Evolutionary conservation across 371 early-diverging fungal species (phyloP).

Genomic region (Mucor velutinosus): DNA sequence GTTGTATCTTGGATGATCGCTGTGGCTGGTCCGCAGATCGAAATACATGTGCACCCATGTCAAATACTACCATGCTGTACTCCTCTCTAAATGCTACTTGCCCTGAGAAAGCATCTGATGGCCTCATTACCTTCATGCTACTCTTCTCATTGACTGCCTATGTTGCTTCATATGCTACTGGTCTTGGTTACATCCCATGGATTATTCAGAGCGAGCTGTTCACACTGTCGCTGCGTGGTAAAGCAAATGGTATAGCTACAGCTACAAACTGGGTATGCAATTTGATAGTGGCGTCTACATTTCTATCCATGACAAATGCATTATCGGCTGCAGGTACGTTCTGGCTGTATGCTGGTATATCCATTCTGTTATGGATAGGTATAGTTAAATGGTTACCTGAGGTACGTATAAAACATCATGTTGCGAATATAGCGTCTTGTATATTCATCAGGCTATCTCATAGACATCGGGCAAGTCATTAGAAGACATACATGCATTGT

Average conservation of each 20-base stretch:
- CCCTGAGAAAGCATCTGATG: constrained; percentile 24
- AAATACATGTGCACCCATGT: constrained; percentile 14
- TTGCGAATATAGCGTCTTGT: neutral
- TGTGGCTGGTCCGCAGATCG: constrained; percentile 47
- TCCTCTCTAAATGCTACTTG: constrained; percentile 20
- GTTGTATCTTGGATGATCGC: constrained; percentile 62
- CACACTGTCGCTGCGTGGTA: constrained; percentile 55
- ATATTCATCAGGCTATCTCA: neutral
- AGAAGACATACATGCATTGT: constrained; percentile 20
- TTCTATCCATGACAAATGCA: constrained; percentile 54
- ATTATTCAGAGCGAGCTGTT: constrained; percentile 65
- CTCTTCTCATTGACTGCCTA: constrained; percentile 43
- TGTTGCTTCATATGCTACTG: constrained; percentile 64
- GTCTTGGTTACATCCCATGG: constrained; percentile 62
- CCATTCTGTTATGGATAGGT: constrained; percentile 57
- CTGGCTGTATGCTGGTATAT: constrained; percentile 58
- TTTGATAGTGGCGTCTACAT: constrained; percentile 54
- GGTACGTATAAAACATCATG: constrained; percentile 12
- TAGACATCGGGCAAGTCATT: constrained; percentile 26
- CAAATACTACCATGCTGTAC: neutral
- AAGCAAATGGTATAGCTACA: constrained; percentile 63
- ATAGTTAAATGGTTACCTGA: constrained; percentile 53
- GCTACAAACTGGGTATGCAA: constrained; percentile 64
- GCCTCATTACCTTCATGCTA: constrained; percentile 19
- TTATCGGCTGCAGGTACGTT: constrained; percentile 60